Evolutionary conservation across 179 eudicot species (phyloP), one percentile per base, ranked within the genome.

Genomic region (Beta corolliflora): DNA sequence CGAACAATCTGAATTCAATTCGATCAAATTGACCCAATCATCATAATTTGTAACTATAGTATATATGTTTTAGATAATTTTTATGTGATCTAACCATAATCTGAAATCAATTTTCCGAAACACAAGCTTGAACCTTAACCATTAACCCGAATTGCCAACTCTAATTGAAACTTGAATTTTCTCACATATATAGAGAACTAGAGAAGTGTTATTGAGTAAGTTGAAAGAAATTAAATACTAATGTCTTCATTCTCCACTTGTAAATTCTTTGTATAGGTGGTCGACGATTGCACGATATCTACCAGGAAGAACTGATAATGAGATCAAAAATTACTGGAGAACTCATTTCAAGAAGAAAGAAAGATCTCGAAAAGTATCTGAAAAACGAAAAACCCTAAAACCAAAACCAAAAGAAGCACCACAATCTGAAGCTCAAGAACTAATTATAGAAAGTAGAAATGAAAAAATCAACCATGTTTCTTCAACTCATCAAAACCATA

Each of bases 241-340:
- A 41, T 31, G 19, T 44, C 4, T 19, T 41, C 9, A 41, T 68
- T 31, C 9, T n/a, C 11, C 0, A 25, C 50, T 63, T n/a, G 10
- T 19, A 45, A 19, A 19, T 50, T 8, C 8, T 58, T 53, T 78
- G 25, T 56, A 53, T 16, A 91, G 94, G 81, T 91, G 94, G 94
- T 91, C 94, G 1, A 91, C 92, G 5, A 91, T 91, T 56, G 94
- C 94, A 16, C 80, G 94, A 79, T 89, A 89, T 85, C 76, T 91
- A 66, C 92, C 92, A 4, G 93, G 93, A 73, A 88, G 93, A 78
- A 91, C 93, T 11, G 93, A 91, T 73, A 91, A 91, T 2, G 93
- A 91, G 72, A 91, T 91, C 46, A 91, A 91, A 55, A 91, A 91
- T 59, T 91, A 89, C 67, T 91, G 94, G 94, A 82, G 92, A 83